Base-by-base conservation (phyloP, 2,329 filamentous ascomycete species). In the Tolypocladium album region DNA sequence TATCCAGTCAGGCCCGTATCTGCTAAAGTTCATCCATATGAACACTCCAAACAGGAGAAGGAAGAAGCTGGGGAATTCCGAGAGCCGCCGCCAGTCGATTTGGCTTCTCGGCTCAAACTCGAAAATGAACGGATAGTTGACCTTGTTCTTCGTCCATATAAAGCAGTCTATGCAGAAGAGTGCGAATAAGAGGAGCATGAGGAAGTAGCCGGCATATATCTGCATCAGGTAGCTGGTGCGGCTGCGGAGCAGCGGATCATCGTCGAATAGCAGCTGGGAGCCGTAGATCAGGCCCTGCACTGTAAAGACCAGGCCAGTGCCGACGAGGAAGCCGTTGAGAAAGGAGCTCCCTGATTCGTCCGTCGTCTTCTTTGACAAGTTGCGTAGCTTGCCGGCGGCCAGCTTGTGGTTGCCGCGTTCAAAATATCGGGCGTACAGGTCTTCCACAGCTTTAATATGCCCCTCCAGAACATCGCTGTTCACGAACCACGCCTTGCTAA, bases 41-140 rank as follows among this genome's bases (percentile, higher is more conserved):
- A 88, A 86, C 17, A 97, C 70, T 0, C 92, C 92, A 45, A 93
- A 78, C 5, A 92, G 71, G 56, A 96, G 83, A 5, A 91, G 77
- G 70, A 95, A 91, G 71, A 95, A 87, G 66, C 89, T 89, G 2
- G 94, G 92, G 63, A 97, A 87, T 79, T 94, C 89, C 8, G 88
- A 80, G 38, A 97, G 79, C 71, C 96, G 87, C 66, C 90, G 86
- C 92, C 93, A 99, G 72, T 97, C 90, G 36, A 97, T 77, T 64
- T 88, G 85, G 71, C 94, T 86, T 61, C 93, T 82, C 59, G 88
- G 87, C 76, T 97, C 92, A 69, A 96, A 94, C 75, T 99, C 94
- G 70, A 99, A 99, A 66, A 97, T 91, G 72, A 97, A 97, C 59
- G 88, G 84, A 71, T 97, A 97, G 71, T 99, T 99, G 74, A 99